Base-by-base conservation (phyloP, 805 yeast genomes). In the Priceomyces haplophilus region DNA sequence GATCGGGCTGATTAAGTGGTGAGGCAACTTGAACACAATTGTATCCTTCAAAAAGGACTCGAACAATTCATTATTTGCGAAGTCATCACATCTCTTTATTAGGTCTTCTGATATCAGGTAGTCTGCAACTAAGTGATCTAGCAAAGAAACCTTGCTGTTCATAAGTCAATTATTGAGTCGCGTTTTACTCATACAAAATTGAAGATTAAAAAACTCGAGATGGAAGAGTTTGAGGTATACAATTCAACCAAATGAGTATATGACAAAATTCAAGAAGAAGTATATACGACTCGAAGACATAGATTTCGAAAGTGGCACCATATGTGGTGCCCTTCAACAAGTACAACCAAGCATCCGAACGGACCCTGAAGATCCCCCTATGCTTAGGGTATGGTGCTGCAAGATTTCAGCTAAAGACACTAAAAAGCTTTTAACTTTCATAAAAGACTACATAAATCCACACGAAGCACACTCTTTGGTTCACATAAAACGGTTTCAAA, bases 401-500 rank as follows among this genome's bases (percentile, higher is more conserved):
- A 66, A 62, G 18, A 69, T 79, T 13, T 43, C 51, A 1, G 75
- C 82, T 3, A 45, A 35, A 17, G 52, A 56, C n/a, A 59, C 70
- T 2, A 61, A 62, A 42, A 38, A 40, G 16, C 43, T 69, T 13
- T 46, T 64, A 11, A 33, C 47, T 1, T 52, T 65, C 19, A 54
- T 69, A 1, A 54, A 60, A 17, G 59, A 61, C n/a, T 44, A 40
- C 12, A 41, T 67, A 7, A 47, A 55, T 4, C 59, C 63, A 6
- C 41, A 49, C 13, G 75, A 69, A 25, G 37, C 36, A 5, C 36
- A 55, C 4, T 48, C 55, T 4, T 55, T 65, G 37, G 51, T 56
- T 13, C 82, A 79, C 53, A 55, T 84, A 17, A 85, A 85, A 54
- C 61, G 88, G 42, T 69, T 85, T 21, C 64, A 62, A 39, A 79